These are phyloP conservation scores for Hymenoscyphus repandus DNA, from an alignment of 2,329 filamentous ascomycete genomes.

Conservation along the genomic window DNA sequence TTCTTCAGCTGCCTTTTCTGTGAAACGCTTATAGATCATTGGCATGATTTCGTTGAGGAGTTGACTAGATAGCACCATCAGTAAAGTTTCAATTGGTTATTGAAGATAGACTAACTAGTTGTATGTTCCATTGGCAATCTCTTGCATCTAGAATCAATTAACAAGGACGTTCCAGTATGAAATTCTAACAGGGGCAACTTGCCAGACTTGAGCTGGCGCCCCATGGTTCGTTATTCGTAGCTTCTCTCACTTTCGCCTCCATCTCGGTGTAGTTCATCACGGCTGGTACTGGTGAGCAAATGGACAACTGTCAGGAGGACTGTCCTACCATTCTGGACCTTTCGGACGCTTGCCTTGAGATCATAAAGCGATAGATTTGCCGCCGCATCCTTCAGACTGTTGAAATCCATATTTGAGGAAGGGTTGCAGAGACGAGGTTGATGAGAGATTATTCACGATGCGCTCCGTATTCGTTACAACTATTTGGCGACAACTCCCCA, in stretches of 20 bases:
- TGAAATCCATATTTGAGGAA: constrained; percentile 55
- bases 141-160: constrained; percentile 65
- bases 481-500: no score
- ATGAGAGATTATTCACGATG: no score
- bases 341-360: constrained; percentile 68
- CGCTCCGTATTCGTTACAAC: no score
- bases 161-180: not conserved
- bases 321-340: constrained; percentile 68
- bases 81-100: constrained; percentile 8
- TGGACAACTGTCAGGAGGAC: constrained; percentile 21
- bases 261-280: constrained; percentile 78
- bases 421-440: not conserved
- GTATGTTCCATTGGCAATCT: constrained; percentile 96
- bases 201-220: constrained; percentile 35
- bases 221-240: constrained; percentile 99
- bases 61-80: constrained; percentile 56
- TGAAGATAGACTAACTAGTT: constrained; percentile 70
- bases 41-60: constrained; percentile 99
- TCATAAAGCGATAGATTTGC: constrained; percentile 70
- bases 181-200: not conserved
- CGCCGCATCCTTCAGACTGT: constrained; percentile 63
- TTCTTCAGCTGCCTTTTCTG: constrained; percentile 95
- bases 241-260: constrained; percentile 81
- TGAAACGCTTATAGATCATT: constrained; percentile 99
- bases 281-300: constrained; percentile 41